Percentiles rank a stretch among this genome's conserved stretches.
Evolutionary conservation across 306 rosid species (phyloP).

Genomic region (Boehmeria nivea): DNA sequence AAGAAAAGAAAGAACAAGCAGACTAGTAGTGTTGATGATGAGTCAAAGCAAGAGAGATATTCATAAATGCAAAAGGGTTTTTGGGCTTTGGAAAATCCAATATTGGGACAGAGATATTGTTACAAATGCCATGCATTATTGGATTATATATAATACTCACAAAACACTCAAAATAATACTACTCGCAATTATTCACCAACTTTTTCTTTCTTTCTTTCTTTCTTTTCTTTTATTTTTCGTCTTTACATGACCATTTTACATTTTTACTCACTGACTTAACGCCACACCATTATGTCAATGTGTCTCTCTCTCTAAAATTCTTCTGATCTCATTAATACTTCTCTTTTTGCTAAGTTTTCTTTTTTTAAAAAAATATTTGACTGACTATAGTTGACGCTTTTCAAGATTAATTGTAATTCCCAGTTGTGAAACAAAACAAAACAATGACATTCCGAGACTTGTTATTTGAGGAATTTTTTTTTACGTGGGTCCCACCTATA

Average conservation of each 20-base stretch:
- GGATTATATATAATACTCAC: neutral
- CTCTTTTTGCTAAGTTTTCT: neutral
- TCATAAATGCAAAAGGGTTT: slow-evolving; percentile 3
- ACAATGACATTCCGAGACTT: too few relatives aligned
- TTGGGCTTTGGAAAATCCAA: slow-evolving; percentile 14
- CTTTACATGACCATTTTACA: neutral
- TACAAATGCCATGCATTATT: slow-evolving; percentile 20
- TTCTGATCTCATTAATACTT: neutral
- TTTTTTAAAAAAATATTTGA: too few relatives aligned
- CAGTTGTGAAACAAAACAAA: too few relatives aligned
- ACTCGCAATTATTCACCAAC: neutral
- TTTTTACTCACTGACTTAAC: neutral
- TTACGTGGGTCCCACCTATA: too few relatives aligned
- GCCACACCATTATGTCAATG: neutral
- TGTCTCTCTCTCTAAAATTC: neutral
- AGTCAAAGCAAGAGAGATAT: slow-evolving; percentile 3
- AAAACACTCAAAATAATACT: neutral
- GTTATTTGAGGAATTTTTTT: too few relatives aligned
- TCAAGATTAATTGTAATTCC: too few relatives aligned
- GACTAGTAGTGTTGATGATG: neutral
- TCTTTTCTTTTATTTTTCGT: neutral
- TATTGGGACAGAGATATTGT: slow-evolving; percentile 10
- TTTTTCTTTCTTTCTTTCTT: neutral
- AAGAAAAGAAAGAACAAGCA: neutral
- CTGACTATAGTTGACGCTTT: too few relatives aligned